Percentiles rank a stretch among this genome's conserved stretches.
These are phyloP conservation scores for Aspergillus costaricaensis DNA, from an alignment of 2,329 filamentous ascomycete genomes.

Conservation along the genomic window DNA sequence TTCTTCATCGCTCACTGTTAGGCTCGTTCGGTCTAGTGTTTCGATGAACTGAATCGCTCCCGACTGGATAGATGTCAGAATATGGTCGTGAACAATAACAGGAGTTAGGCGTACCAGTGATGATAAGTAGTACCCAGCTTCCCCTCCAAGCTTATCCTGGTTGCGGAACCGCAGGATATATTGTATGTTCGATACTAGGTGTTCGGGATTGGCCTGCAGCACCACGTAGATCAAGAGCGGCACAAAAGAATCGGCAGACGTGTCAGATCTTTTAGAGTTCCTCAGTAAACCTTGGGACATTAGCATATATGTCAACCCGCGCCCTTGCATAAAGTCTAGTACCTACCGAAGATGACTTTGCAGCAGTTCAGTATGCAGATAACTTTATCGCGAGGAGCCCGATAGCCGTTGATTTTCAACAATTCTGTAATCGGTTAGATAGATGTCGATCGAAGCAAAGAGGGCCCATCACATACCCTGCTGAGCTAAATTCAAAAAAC, in stretches of 20 bases:
- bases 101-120: slow-evolving; percentile 65
- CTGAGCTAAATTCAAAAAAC: slow-evolving; percentile 85
- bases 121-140: slow-evolving; percentile 96
- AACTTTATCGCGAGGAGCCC: slow-evolving; percentile 96
- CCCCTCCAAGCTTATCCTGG: slow-evolving; percentile 94
- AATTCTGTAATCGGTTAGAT: slow-evolving; percentile 64
- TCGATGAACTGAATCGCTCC: slow-evolving; percentile 97
- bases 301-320: not conserved
- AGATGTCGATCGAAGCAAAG: not conserved
- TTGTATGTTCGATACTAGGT: slow-evolving; percentile 95
- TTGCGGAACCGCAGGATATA: slow-evolving; percentile 97
- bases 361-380: slow-evolving; percentile 98
- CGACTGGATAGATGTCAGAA: slow-evolving; percentile 28
- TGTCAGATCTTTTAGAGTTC: slow-evolving; percentile 82
- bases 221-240: slow-evolving; percentile 94
- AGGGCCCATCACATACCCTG: slow-evolving; percentile 60
- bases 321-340: not conserved
- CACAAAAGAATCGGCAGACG: slow-evolving; percentile 94
- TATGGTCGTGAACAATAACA: not conserved
- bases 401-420: slow-evolving; percentile 92
- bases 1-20: slow-evolving; percentile 92
- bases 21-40: slow-evolving; percentile 86
- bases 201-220: slow-evolving; percentile 88
- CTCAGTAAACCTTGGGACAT: slow-evolving; percentile 67
- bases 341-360: slow-evolving; percentile 93